phyloP scores from a whole-genome alignment of 495 filamentous ascomycete genomes.

The Penicillium egyptiacum region DNA sequence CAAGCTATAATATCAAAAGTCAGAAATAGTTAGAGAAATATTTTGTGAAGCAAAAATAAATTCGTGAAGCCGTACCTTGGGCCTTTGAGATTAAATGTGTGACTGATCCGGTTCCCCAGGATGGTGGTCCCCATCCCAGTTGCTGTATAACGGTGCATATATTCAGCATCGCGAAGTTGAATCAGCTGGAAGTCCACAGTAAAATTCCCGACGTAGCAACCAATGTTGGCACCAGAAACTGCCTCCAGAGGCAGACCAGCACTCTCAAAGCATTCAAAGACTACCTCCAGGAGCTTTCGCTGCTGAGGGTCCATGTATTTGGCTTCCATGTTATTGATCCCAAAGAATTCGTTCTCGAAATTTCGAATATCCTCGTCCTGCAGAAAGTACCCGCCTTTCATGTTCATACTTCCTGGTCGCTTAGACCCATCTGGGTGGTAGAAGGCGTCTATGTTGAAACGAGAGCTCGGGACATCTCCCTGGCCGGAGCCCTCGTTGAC shows the following conservation, averaged over 20 bases:
- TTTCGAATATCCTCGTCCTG: constrained; percentile 30
- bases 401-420: constrained; percentile 12
- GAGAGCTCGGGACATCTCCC: constrained; percentile 19
- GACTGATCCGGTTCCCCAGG: constrained; percentile 8
- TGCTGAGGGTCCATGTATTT: constrained; percentile 33
- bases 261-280: constrained; percentile 16
- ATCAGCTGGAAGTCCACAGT: constrained; percentile 44
- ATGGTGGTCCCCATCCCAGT: constrained; percentile 2
- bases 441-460: constrained; percentile 51
- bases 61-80: no score
- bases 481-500: no score
- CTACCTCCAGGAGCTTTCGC: constrained; percentile 37
- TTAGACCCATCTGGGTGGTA: constrained; percentile 31
- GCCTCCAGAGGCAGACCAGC: constrained; percentile 13
- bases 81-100: constrained; percentile 8
- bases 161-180: constrained; percentile 35
- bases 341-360: constrained; percentile 53
- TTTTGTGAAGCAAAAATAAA: no score
- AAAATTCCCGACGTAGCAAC: constrained; percentile 29
- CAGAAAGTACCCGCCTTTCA: constrained; percentile 30
- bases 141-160: background rate
- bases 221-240: constrained; percentile 19
- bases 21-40: no score
- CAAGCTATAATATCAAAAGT: no score
- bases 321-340: constrained; percentile 48